These are phyloP conservation scores for Xylaria sp. DNA, from an alignment of 495 filamentous ascomycete species.

Conservation along the genomic window DNA sequence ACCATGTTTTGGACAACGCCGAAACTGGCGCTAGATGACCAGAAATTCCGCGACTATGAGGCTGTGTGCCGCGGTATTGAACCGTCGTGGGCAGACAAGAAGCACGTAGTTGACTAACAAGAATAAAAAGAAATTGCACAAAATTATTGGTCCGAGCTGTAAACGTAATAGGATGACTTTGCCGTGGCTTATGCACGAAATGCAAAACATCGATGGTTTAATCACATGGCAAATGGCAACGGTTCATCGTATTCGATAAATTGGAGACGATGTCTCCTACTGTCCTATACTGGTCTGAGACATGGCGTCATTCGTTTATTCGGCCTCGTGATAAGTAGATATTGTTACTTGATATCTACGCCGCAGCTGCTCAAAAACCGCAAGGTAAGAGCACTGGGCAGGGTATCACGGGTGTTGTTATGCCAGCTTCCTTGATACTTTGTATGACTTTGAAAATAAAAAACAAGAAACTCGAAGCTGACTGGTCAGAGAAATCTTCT, in stretches of 20 bases:
- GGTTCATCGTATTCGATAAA: background rate
- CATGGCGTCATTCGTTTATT: constrained; percentile 2
- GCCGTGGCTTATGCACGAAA: background rate
- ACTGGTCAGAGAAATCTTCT: background rate
- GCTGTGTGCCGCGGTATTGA: constrained; percentile 78
- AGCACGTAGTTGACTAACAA: constrained; percentile 63
- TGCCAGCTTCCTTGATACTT: background rate
- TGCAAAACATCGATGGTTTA: background rate
- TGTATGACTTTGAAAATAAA: background rate
- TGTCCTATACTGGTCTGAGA: background rate
- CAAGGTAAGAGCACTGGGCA: background rate
- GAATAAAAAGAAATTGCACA: background rate
- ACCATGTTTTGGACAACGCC: constrained; percentile 98
- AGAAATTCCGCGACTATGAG: constrained; percentile 79
- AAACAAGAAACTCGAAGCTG: constrained; percentile 9
- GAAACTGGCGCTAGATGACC: constrained; percentile 54
- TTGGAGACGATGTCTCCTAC: background rate
- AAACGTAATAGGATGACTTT: background rate
- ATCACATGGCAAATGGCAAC: background rate
- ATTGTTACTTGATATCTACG: too few species aligned
- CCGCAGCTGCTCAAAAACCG: background rate
- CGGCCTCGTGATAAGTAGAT: background rate
- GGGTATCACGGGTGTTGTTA: background rate
- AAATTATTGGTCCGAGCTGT: background rate
- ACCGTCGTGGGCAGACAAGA: constrained; percentile 84